phyloP scores from a whole-genome alignment of 2,329 filamentous ascomycete species.

The Fusarium sp. region DNA sequence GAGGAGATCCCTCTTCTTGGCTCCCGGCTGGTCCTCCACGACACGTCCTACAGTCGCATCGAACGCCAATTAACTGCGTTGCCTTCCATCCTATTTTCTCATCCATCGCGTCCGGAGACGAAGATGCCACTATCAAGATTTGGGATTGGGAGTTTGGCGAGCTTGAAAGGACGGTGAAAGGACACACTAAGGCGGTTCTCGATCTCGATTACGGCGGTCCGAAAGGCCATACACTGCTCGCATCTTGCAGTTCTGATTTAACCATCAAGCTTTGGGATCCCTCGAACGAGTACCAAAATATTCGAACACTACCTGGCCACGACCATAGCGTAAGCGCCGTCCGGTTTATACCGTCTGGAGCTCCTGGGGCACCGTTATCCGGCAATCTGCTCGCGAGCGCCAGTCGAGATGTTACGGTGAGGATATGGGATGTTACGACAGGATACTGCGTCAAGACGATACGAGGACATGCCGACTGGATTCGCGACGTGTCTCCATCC shows the following conservation, averaged over 20 bases:
- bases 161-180: slow-evolving; percentile 89
- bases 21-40: slow-evolving; percentile 85
- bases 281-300: slow-evolving; percentile 93
- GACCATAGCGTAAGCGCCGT: slow-evolving; percentile 93
- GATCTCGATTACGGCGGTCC: slow-evolving; percentile 94
- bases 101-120: slow-evolving; percentile 88
- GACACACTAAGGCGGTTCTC: slow-evolving; percentile 88
- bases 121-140: slow-evolving; percentile 94
- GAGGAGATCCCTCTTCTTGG: slow-evolving; percentile 81
- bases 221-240: slow-evolving; percentile 64
- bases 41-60: slow-evolving; percentile 79
- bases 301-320: slow-evolving; percentile 89
- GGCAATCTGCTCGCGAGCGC: slow-evolving; percentile 89
- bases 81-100: slow-evolving; percentile 95
- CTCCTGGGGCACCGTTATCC: slow-evolving; percentile 80
- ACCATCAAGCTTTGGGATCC: slow-evolving; percentile 98
- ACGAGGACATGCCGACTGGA: slow-evolving; percentile 87
- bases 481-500: slow-evolving; percentile 87
- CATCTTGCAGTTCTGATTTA: slow-evolving; percentile 86
- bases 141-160: slow-evolving; percentile 98
- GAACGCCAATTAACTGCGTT: slow-evolving; percentile 84
- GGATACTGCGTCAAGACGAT: slow-evolving; percentile 95
- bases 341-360: slow-evolving; percentile 87
- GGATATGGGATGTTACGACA: slow-evolving; percentile 93
- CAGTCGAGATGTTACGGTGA: slow-evolving; percentile 84